Evolutionary conservation across 768 basidiomycete species (phyloP), one percentile per base, ranked within the genome.

Genomic region (Mycena kentingensis): DNA sequence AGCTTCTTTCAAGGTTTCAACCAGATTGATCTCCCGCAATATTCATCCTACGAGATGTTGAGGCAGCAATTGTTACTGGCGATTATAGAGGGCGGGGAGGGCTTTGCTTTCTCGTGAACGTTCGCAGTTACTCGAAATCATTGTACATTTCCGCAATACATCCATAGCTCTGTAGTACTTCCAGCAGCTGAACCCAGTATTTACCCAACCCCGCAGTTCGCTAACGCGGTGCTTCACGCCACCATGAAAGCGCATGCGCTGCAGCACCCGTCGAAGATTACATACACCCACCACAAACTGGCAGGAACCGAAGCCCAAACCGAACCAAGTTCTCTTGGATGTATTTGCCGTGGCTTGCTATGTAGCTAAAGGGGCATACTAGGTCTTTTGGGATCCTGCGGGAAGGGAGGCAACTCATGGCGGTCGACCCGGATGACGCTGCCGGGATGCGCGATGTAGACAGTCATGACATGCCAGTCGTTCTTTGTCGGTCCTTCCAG

Each of bases 1-100:
- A 31, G 44, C 31, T 25, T 24, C 46, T 41, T 29, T 57, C 2
- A 51, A 93, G 90, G 90, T 68, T 94, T 94, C 81, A 93, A 94
- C 68, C 91, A 94, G 67, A 93, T 93, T 52, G 93, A 96, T 68
- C 78, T 99, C 37, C 95, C 96, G 0, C 89, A 90, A 60, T 98
- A 96, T 68, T 88, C 91, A 2, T 93, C 91, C 16, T 98, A 99
- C 65, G 97, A 99, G 67, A 94, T 94, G 81, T 80, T 99, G 57
- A 84, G 97, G 24, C 89, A 90, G 58, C 92, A 92, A 67, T 70
- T 99, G 31, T 71, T 95, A 49, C 77, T 96, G 57, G 93, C 96
- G 29, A 96, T 98, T 65, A 93, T 90, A 63, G 97, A 98, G 70
- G 95, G 94, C 45, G 92, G 91, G 19, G 93, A 95, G 74, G 93